Evolutionary conservation across 176 grass and related monocot species (phyloP).

Genomic region (Hsuehochloa calcarea): DNA sequence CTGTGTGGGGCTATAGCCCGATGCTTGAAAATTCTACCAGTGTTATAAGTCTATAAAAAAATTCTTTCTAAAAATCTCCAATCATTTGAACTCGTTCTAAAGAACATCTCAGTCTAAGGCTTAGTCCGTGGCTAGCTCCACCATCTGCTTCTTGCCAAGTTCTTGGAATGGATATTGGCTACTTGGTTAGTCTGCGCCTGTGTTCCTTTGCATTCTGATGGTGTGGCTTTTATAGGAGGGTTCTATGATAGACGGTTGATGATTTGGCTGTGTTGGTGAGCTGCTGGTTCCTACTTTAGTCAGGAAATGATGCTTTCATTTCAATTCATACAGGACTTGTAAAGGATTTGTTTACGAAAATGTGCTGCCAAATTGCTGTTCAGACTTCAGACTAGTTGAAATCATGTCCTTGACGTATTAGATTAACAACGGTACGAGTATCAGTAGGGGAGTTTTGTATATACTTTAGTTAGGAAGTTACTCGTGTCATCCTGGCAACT

Average conservation of each 20-base stretch:
- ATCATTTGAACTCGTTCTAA: too few relatives aligned
- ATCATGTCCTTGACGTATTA: background rate
- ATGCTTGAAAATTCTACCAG: too few relatives aligned
- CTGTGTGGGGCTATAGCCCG: too few relatives aligned
- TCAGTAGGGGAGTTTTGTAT: background rate
- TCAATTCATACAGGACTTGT: background rate
- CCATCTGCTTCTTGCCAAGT: too few relatives aligned
- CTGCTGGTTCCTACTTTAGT: background rate
- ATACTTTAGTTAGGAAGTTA: background rate
- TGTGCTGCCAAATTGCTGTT: background rate
- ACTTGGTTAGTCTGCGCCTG: background rate
- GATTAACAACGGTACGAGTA: background rate
- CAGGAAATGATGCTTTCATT: background rate
- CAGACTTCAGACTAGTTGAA: background rate
- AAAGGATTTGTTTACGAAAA: background rate
- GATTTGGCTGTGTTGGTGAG: conserved; percentile 15
- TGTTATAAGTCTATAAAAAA: too few relatives aligned
- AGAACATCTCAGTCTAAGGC: too few relatives aligned
- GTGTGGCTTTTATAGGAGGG: background rate
- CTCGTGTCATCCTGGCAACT: too few relatives aligned
- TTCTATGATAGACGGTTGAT: background rate
- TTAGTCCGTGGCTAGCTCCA: too few relatives aligned
- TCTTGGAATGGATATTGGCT: too few relatives aligned
- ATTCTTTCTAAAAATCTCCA: too few relatives aligned
- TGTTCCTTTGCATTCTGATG: background rate